These are phyloP conservation scores for Phalaenopsis hybrid DNA, from an alignment of 116 monocot species.

Conservation along the genomic window DNA sequence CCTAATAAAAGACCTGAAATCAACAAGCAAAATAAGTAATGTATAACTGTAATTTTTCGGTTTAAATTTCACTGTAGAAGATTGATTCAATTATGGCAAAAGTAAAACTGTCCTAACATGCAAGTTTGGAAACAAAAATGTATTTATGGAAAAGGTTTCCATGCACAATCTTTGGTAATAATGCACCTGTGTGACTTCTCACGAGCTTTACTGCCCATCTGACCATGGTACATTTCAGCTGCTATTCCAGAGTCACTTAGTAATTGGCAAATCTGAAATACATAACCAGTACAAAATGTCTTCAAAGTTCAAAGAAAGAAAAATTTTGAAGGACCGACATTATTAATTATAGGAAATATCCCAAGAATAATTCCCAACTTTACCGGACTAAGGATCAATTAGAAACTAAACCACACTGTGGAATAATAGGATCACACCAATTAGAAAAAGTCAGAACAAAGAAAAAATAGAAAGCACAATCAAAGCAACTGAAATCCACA, in stretches of 20 bases:
- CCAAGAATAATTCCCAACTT: too few relatives aligned
- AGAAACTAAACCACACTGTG: too few relatives aligned
- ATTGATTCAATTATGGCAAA: neutral
- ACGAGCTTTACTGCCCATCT: constrained; percentile 79
- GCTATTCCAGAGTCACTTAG: constrained; percentile 55
- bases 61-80: neutral
- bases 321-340: neutral
- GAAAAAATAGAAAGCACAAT: too few relatives aligned
- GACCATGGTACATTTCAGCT: constrained; percentile 81
- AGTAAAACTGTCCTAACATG: neutral
- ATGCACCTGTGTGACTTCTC: constrained; percentile 76
- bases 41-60: neutral
- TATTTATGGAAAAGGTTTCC: neutral
- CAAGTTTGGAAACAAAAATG: neutral
- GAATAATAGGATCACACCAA: too few relatives aligned
- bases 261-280: constrained; percentile 54
- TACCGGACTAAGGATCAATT: too few relatives aligned
- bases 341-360: neutral
- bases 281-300: constrained; percentile 4
- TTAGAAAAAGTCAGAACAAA: too few relatives aligned
- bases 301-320: neutral
- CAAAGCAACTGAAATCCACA: too few relatives aligned
- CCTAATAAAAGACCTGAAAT: constrained; percentile 70
- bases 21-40: constrained; percentile 3
- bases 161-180: neutral